Percentiles rank a stretch among this genome's conserved stretches.
Evolutionary conservation across 371 early-diverging fungal species (phyloP).

Genomic region (Mucor racemosus): DNA sequence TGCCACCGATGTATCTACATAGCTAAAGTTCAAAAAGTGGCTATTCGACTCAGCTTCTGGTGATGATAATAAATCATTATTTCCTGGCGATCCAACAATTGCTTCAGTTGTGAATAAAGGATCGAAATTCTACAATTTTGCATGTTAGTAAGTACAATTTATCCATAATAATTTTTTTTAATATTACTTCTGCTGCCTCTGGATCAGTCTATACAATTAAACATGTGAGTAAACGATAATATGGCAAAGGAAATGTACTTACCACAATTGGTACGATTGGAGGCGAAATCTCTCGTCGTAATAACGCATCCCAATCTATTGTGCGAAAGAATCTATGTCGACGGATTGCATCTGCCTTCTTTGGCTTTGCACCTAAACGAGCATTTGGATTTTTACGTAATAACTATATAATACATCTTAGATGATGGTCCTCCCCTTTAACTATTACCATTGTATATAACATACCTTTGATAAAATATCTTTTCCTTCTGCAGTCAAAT

Average conservation of each 20-base stretch:
- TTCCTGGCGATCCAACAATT: slow-evolving; percentile 16
- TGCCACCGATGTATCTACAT: slow-evolving; percentile 28
- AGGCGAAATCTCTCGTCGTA: slow-evolving; percentile 66
- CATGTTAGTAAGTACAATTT: background rate
- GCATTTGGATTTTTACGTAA: slow-evolving; percentile 76
- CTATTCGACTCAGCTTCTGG: slow-evolving; percentile 14
- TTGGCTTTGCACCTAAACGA: slow-evolving; percentile 69
- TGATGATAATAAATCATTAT: slow-evolving; percentile 9
- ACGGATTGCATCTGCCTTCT: slow-evolving; percentile 82
- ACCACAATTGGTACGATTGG: slow-evolving; percentile 81
- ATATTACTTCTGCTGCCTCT: slow-evolving; percentile 48
- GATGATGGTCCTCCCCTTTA: background rate
- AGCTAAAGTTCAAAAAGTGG: slow-evolving; percentile 45
- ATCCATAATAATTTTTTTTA: too few species aligned
- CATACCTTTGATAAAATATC: slow-evolving; percentile 57
- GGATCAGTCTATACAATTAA: slow-evolving; percentile 40
- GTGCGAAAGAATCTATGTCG: slow-evolving; percentile 88
- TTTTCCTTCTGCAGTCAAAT: slow-evolving; percentile 69
- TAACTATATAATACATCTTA: slow-evolving; percentile 39
- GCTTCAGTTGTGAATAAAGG: slow-evolving; percentile 37
- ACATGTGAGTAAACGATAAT: background rate
- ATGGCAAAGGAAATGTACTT: slow-evolving; percentile 21
- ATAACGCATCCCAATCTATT: slow-evolving; percentile 80
- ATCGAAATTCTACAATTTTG: slow-evolving; percentile 40
- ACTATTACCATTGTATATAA: background rate